A percentile compares a stretch with the other conserved stretches of the same genome.
These are phyloP conservation scores for Puya raimondii DNA, from an alignment of 176 grass and related monocot species.

Conservation along the genomic window DNA sequence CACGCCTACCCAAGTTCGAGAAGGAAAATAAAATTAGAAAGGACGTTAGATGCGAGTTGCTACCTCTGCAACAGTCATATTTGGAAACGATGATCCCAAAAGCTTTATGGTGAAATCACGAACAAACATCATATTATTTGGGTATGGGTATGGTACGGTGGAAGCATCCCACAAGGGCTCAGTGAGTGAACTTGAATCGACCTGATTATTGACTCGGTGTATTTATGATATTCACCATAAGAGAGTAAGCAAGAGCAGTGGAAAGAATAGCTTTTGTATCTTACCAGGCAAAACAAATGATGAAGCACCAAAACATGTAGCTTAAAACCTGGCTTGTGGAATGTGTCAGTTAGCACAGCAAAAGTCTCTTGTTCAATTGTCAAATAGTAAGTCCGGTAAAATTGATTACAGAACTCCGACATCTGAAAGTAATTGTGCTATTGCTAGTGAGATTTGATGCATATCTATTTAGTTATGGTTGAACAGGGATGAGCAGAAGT, in stretches of 20 bases:
- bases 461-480: not conserved
- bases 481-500: not conserved
- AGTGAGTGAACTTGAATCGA: slow-evolving; percentile 60
- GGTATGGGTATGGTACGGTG: slow-evolving; percentile 54
- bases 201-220: slow-evolving; percentile 29
- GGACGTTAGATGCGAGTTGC: not conserved
- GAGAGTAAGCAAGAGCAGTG: not conserved
- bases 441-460: slow-evolving; percentile 9
- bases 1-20: not conserved
- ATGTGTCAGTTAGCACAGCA: slow-evolving; percentile 93
- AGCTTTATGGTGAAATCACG: slow-evolving; percentile 96
- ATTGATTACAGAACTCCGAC: slow-evolving; percentile 94
- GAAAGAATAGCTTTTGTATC: not conserved
- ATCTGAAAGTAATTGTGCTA: slow-evolving; percentile 38
- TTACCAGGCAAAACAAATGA: slow-evolving; percentile 90
- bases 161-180: slow-evolving; percentile 88
- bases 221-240: not conserved
- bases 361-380: slow-evolving; percentile 97
- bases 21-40: not conserved
- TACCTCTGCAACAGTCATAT: slow-evolving; percentile 84
- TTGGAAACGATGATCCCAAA: slow-evolving; percentile 89
- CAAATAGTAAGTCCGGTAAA: slow-evolving; percentile 92
- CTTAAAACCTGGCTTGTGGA: slow-evolving; percentile 99
- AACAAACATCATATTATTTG: slow-evolving; percentile 87
- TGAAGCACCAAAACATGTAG: slow-evolving; percentile 96